Base-by-base conservation (phyloP, 179 eudicot species). In the Beta macrorhiza region DNA sequence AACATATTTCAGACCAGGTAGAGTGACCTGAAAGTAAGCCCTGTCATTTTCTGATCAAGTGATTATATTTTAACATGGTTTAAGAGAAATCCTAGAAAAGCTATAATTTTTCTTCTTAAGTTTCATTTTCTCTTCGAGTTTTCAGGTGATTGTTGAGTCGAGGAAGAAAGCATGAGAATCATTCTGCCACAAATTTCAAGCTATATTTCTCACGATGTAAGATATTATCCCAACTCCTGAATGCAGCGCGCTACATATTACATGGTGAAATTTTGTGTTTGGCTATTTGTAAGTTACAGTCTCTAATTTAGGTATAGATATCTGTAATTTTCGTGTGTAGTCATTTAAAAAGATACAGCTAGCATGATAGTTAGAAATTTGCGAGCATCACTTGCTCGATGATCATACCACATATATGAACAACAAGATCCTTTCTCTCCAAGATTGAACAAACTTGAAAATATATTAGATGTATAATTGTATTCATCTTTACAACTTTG, bases 1-100 rank as follows among this genome's bases (percentile, higher is more conserved):
- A 96, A 96, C 80, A 83, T 96, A 67, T 95, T 95, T 74, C 99
- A 95, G 80, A 95, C 99, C 12, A 91, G 90, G 82, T 94, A 78
- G 79, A 47, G 3, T 13, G 16, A 58, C 49, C 14, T 22, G 56
- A 32, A 29, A 22, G 44, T 58, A 16, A 16, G 5, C 19, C 59
- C 51, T 52, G n/a, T 49, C 11, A 14, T 29, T 52, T 25, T 74
- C 47, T 32, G 17, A 15, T 75, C 15, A 32, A 61, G 10, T 14
- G 12, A 8, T 15, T 51, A 37, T 72, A 4, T 7, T 72, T 51
- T 37, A 32, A 20, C 11, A 3, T 49, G 17, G 15, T 71, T 20
- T 17, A 11, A n/a, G 9, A 49, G 14, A 49, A 72, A 44, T 25
- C 59, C 19, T 72, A 51, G 42, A 70, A 70, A 70, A 45, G 55